Percentiles rank a stretch among this genome's conserved stretches.
These are phyloP conservation scores for Phytophthora constricta DNA, from an alignment of 352 stramenopile genomes.

Conservation along the genomic window DNA sequence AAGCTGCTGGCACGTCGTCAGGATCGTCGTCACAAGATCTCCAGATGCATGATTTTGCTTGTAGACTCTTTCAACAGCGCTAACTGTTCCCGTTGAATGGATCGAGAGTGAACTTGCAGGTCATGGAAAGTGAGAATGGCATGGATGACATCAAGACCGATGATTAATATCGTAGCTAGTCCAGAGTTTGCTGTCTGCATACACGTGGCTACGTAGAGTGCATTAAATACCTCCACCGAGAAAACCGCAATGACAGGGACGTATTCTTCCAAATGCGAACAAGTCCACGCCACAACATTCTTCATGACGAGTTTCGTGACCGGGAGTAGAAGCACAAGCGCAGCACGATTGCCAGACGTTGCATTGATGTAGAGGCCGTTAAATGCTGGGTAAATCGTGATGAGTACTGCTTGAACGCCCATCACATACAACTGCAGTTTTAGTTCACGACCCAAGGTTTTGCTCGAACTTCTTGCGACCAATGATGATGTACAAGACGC, in stretches of 20 bases:
- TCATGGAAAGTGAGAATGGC: conserved; percentile 5
- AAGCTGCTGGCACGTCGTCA: conserved; percentile 4
- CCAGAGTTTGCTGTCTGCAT: conserved; percentile 38
- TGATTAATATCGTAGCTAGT: conserved; percentile 25
- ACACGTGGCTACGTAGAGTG: conserved; percentile 31
- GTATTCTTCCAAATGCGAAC: conserved; percentile 28
- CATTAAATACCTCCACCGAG: conserved; percentile 45
- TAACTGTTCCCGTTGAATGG: conserved; percentile 8
- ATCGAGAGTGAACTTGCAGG: background rate
- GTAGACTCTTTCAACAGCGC: background rate
- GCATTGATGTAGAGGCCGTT: conserved; percentile 16
- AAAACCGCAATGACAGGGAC: conserved; percentile 36
- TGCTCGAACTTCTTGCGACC: conserved; percentile 12
- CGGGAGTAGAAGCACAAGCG: conserved; percentile 26
- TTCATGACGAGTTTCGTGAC: conserved; percentile 28
- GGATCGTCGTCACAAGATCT: conserved; percentile 6
- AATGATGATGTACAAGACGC: conserved; percentile 14
- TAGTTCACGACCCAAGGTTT: conserved; percentile 11
- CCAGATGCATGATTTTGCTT: background rate
- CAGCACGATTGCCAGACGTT: conserved; percentile 2
- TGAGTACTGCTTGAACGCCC: conserved; percentile 9
- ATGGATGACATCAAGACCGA: conserved; percentile 29
- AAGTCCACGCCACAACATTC: conserved; percentile 30
- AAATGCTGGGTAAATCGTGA: conserved; percentile 28
- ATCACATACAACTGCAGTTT: conserved; percentile 24